A percentile compares a stretch with the other conserved stretches of the same genome.
These are phyloP conservation scores for Calonectria multiphialidica DNA, from an alignment of 2,329 filamentous ascomycete species.

Conservation along the genomic window DNA sequence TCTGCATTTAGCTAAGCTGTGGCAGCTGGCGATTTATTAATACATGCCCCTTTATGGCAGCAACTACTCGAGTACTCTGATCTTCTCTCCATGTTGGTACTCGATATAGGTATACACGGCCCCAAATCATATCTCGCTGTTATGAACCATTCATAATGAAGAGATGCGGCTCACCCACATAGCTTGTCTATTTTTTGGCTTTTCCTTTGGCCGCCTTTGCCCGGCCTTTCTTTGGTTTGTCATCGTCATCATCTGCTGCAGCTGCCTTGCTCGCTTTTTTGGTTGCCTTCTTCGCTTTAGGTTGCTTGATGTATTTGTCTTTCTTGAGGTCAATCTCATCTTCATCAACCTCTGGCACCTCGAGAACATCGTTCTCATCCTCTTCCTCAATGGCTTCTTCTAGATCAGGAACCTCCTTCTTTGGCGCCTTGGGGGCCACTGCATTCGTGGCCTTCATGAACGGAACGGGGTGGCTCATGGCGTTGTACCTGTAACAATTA, in stretches of 20 bases:
- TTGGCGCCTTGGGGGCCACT: conserved; percentile 76
- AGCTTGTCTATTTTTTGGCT: conserved; percentile 55
- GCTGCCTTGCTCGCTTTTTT: conserved; percentile 58
- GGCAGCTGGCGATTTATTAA: neutral
- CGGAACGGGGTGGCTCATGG: conserved; percentile 86
- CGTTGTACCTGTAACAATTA: conserved; percentile 76
- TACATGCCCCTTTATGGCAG: neutral
- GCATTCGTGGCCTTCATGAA: conserved; percentile 95
- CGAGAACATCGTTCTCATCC: conserved; percentile 76
- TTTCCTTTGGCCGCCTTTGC: conserved; percentile 60
- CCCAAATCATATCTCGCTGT: neutral
- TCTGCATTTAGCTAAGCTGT: neutral
- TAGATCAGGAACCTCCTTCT: conserved; percentile 87
- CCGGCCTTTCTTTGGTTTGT: conserved; percentile 65
- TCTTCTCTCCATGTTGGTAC: neutral
- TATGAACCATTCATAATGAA: neutral
- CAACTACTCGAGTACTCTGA: neutral
- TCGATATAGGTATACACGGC: neutral
- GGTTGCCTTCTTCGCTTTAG: conserved; percentile 75
- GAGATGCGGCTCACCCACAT: neutral
- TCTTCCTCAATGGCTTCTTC: conserved; percentile 97
- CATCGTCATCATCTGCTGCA: conserved; percentile 62
- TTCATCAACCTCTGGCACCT: conserved; percentile 72
- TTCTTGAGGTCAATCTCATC: conserved; percentile 85
- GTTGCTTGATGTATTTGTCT: conserved; percentile 95